Conservation (phyloP, 2,329 filamentous ascomycete species). For the Biscogniauxia marginata region DNA sequence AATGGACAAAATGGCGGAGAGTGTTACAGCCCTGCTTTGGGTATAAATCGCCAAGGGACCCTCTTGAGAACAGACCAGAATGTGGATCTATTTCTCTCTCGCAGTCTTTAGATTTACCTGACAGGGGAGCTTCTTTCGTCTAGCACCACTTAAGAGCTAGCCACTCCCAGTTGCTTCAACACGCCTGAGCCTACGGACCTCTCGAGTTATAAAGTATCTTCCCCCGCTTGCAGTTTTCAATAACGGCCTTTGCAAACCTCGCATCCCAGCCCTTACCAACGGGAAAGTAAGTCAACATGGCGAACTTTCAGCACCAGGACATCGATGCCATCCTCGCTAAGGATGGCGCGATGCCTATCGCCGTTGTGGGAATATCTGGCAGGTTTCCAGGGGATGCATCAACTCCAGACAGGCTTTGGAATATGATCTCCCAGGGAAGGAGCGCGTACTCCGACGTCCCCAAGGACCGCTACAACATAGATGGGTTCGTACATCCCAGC, state of each 20-base stretch:
- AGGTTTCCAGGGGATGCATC: constrained; percentile 29
- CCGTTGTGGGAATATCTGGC: constrained; percentile 29
- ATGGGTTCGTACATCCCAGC: constrained; percentile 29
- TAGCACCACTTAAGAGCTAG: neutral
- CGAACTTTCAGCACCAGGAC: constrained; percentile 17
- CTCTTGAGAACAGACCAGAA: neutral
- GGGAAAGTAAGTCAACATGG: constrained; percentile 15
- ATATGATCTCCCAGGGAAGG: constrained; percentile 27
- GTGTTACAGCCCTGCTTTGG: neutral
- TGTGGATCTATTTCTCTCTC: neutral
- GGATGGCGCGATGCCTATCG: constrained; percentile 28
- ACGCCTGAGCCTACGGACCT: neutral
- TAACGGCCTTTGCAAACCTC: neutral
- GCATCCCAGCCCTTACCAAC: neutral
- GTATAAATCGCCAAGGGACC: neutral
- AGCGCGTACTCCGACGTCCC: constrained; percentile 29
- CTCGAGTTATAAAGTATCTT: neutral
- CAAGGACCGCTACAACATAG: constrained; percentile 28
- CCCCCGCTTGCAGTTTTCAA: neutral
- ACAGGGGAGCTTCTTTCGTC: neutral
- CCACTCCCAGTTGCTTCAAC: neutral
- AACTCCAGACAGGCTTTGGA: constrained; percentile 28
- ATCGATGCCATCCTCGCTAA: constrained; percentile 25
- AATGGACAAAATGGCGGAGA: neutral
- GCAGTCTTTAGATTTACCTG: neutral